phyloP scores from a whole-genome alignment of 805 yeast genomes.

The Wickerhamiella bombiphila region DNA sequence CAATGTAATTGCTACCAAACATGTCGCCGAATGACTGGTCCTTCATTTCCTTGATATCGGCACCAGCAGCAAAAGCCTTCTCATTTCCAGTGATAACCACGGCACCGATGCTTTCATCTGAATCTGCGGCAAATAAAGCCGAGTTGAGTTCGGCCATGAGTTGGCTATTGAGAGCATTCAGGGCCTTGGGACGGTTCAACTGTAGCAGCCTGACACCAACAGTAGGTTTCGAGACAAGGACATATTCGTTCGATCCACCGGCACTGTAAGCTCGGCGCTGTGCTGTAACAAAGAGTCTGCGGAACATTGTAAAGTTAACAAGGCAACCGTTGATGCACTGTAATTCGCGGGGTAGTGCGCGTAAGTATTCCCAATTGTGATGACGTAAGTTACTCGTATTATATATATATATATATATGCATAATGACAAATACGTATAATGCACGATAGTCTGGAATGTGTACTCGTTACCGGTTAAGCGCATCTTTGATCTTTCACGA shows the following conservation, averaged over 20 bases:
- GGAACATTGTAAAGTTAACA: background rate
- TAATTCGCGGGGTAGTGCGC: background rate
- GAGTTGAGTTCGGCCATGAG: conserved; percentile 27
- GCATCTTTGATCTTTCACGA: too few species aligned
- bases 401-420: too few species aligned
- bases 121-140: conserved; percentile 26
- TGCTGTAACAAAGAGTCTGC: background rate
- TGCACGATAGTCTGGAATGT: too few species aligned
- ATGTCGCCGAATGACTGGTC: conserved; percentile 26
- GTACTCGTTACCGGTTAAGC: too few species aligned
- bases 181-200: conserved; percentile 32
- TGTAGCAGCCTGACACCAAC: conserved; percentile 28
- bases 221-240: conserved; percentile 27
- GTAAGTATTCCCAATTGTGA: too few species aligned
- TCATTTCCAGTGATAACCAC: conserved; percentile 34
- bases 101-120: conserved; percentile 29
- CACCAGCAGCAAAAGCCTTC: conserved; percentile 41
- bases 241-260: conserved; percentile 24
- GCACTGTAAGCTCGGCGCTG: conserved; percentile 14
- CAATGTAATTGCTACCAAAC: conserved; percentile 25
- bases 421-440: too few species aligned
- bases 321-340: too few species aligned
- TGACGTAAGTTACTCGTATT: too few species aligned
- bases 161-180: conserved; percentile 29
- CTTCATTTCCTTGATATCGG: conserved; percentile 40